phyloP scores from a whole-genome alignment of 2,329 filamentous ascomycete genomes.

The Cercospora brassicicola region DNA sequence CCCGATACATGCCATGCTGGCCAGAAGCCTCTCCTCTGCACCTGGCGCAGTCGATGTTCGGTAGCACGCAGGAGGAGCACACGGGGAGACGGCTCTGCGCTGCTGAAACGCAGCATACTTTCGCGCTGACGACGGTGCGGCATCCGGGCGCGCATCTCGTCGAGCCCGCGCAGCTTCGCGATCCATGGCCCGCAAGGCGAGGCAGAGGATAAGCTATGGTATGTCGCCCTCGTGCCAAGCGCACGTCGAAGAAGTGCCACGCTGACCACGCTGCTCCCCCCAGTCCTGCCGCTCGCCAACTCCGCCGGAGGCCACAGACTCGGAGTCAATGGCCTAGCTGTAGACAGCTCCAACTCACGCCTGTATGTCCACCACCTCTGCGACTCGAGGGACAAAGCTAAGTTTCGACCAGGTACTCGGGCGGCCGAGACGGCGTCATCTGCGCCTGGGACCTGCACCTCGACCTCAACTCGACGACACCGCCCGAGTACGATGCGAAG shows the following conservation, averaged over 20 bases:
- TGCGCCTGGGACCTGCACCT: constrained; percentile 92
- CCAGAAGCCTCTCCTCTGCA: not conserved
- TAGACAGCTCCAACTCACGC: constrained; percentile 79
- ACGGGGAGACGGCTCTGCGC: constrained; percentile 2
- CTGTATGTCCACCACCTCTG: constrained; percentile 45
- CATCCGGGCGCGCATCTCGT: not conserved
- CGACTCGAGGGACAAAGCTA: constrained; percentile 38
- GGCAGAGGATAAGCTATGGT: constrained; percentile 55
- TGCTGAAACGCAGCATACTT: constrained; percentile 4
- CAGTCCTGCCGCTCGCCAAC: constrained; percentile 67
- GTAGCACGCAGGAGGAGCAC: not conserved
- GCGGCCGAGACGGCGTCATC: constrained; percentile 89
- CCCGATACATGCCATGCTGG: not conserved
- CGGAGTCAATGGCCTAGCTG: constrained; percentile 89
- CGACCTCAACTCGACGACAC: constrained; percentile 54
- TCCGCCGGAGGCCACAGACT: constrained; percentile 75
- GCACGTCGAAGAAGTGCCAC: constrained; percentile 9
- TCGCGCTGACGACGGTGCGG: constrained; percentile 1
- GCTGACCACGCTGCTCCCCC: constrained; percentile 10
- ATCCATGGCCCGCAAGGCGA: constrained; percentile 53
- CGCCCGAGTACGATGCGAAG: constrained; percentile 39
- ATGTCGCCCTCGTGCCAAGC: constrained; percentile 25
- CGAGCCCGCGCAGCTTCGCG: not conserved
- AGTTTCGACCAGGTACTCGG: constrained; percentile 66
- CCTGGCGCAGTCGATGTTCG: not conserved